Conservation (phyloP, 2,329 filamentous ascomycete species). For the Fusarium domesticum region DNA sequence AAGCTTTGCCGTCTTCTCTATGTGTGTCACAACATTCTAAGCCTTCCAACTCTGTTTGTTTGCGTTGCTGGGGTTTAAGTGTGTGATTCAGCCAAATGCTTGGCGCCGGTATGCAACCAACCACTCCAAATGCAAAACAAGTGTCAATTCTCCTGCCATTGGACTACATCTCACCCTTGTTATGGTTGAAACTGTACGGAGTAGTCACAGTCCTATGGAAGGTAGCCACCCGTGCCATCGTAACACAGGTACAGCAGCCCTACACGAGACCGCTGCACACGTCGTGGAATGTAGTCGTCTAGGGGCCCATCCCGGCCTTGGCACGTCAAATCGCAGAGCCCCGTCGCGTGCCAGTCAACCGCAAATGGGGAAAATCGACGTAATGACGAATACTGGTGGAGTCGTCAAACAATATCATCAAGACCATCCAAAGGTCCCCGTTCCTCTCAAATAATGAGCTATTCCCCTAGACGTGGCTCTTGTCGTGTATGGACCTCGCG, state of each 20-base stretch:
- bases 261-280: neutral
- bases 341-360: neutral
- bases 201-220: too few relatives aligned
- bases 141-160: neutral
- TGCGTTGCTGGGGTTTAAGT: neutral
- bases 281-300: neutral
- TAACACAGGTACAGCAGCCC: too few relatives aligned
- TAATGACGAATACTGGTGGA: neutral
- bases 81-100: neutral
- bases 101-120: neutral
- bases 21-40: neutral
- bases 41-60: neutral
- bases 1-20: too few relatives aligned
- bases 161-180: neutral
- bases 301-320: neutral
- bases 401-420: neutral
- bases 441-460: too few relatives aligned
- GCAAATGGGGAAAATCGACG: neutral
- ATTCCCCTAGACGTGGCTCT: neutral
- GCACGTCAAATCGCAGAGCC: neutral
- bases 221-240: too few relatives aligned
- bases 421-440: neutral
- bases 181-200: too few relatives aligned
- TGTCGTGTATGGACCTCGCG: too few relatives aligned
- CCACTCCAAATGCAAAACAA: neutral